phyloP scores from a whole-genome alignment of 345 rosid species.

The Brassica rapa region DNA sequence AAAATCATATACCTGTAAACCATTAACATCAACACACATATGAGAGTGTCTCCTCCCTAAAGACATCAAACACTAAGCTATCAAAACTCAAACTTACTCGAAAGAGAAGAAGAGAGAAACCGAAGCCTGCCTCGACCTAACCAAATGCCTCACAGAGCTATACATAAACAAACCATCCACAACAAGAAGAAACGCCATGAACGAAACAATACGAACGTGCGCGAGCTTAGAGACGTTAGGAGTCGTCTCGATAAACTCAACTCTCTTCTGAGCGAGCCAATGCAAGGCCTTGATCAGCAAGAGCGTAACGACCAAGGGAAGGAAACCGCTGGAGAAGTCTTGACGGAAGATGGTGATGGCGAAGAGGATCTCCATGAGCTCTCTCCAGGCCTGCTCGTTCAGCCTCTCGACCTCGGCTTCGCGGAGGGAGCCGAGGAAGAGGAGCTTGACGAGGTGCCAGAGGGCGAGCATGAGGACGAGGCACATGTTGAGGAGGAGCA shows the following conservation, averaged over 20 bases:
- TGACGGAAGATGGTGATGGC: conserved; percentile 93
- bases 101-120: conserved; percentile 91
- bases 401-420: conserved; percentile 95
- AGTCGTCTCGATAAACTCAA: conserved; percentile 92
- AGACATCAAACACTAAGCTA: background rate
- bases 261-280: conserved; percentile 98
- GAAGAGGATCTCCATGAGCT: conserved; percentile 94
- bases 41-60: too few species aligned
- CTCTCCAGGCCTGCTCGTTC: conserved; percentile 96
- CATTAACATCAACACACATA: background rate
- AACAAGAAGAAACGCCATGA: conserved; percentile 78
- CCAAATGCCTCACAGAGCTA: conserved; percentile 59
- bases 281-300: conserved; percentile 82
- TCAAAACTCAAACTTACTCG: conserved; percentile 60
- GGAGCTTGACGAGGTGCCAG: background rate
- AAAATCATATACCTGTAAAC: conserved; percentile 83
- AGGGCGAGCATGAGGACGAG: background rate
- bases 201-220: conserved; percentile 79
- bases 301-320: conserved; percentile 78
- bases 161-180: conserved; percentile 72
- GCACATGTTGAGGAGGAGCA: background rate
- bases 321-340: conserved; percentile 81
- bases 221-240: conserved; percentile 74
- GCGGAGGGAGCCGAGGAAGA: conserved; percentile 65
- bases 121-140: conserved; percentile 75